Conservation (phyloP, 768 basidiomycete genomes). For the Tricholoma bakamatsutake region DNA sequence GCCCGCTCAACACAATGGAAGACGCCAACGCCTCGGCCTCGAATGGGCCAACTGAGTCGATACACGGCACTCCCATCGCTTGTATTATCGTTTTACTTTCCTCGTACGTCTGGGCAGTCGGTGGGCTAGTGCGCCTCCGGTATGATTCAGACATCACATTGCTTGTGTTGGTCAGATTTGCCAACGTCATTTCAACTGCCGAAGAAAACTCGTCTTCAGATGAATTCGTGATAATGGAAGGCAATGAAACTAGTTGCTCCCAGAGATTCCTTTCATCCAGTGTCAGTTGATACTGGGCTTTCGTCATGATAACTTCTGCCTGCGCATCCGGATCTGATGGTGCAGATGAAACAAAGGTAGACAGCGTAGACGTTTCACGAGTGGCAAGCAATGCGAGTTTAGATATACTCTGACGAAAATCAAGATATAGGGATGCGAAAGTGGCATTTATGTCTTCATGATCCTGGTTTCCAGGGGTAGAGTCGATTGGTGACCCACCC, state of each 20-base stretch:
- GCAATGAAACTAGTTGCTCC: slow-evolving; percentile 33
- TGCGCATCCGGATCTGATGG: slow-evolving; percentile 24
- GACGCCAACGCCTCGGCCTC: slow-evolving; percentile 89
- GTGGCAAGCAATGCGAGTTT: slow-evolving; percentile 37
- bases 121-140: slow-evolving; percentile 51
- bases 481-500: not conserved
- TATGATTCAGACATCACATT: slow-evolving; percentile 58
- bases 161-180: slow-evolving; percentile 45
- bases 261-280: slow-evolving; percentile 59
- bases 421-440: slow-evolving; percentile 42
- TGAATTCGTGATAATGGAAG: not conserved
- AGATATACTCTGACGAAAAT: slow-evolving; percentile 42
- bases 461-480: not conserved
- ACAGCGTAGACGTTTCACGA: slow-evolving; percentile 9
- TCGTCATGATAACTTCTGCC: slow-evolving; percentile 50
- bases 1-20: slow-evolving; percentile 64
- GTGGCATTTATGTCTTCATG: slow-evolving; percentile 27
- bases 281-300: slow-evolving; percentile 53
- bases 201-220: slow-evolving; percentile 6
- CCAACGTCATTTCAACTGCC: slow-evolving; percentile 11
- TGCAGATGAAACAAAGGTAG: slow-evolving; percentile 9
- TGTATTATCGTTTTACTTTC: slow-evolving; percentile 63
- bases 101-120: slow-evolving; percentile 59
- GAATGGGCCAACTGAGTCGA: slow-evolving; percentile 60
- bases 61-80: slow-evolving; percentile 80